A percentile compares a stretch with the other conserved stretches of the same genome.
These are phyloP conservation scores for Diaporthe ampelina DNA, from an alignment of 2,329 filamentous ascomycete species.

Conservation along the genomic window DNA sequence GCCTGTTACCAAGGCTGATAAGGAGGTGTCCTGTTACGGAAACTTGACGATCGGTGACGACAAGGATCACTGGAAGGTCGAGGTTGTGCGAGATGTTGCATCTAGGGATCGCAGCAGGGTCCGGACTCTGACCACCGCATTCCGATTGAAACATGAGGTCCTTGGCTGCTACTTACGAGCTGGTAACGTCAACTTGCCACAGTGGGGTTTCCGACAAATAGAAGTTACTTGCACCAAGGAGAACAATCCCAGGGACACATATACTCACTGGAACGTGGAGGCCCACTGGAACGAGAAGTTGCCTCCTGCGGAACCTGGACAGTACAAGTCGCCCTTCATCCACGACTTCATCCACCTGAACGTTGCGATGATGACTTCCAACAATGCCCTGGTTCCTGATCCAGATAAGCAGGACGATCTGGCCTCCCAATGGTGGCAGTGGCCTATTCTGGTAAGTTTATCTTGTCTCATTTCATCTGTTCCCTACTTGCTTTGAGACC, in stretches of 20 bases:
- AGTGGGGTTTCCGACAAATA: conserved; percentile 99
- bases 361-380: conserved; percentile 99
- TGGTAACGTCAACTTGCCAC: conserved; percentile 94
- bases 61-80: conserved; percentile 97
- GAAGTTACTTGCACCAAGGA: conserved; percentile 95
- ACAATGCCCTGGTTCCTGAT: conserved; percentile 97
- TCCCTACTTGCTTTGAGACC: neutral
- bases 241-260: conserved; percentile 92
- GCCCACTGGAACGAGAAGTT: conserved; percentile 94
- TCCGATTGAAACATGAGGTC: conserved; percentile 85
- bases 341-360: conserved; percentile 98
- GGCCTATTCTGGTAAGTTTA: conserved; percentile 79
- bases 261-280: conserved; percentile 99
- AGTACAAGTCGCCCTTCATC: conserved; percentile 96
- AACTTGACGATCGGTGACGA: conserved; percentile 96
- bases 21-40: conserved; percentile 95
- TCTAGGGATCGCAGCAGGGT: conserved; percentile 87
- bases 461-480: neutral
- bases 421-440: conserved; percentile 97
- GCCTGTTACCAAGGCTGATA: conserved; percentile 88
- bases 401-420: conserved; percentile 99
- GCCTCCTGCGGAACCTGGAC: conserved; percentile 87
- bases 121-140: conserved; percentile 92
- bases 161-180: conserved; percentile 95
- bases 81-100: conserved; percentile 90